A percentile compares a stretch with the other conserved stretches of the same genome.
Evolutionary conservation across 2,329 filamentous ascomycete species (phyloP).

Genomic region (Hymenotorrendiella dingleyae): DNA sequence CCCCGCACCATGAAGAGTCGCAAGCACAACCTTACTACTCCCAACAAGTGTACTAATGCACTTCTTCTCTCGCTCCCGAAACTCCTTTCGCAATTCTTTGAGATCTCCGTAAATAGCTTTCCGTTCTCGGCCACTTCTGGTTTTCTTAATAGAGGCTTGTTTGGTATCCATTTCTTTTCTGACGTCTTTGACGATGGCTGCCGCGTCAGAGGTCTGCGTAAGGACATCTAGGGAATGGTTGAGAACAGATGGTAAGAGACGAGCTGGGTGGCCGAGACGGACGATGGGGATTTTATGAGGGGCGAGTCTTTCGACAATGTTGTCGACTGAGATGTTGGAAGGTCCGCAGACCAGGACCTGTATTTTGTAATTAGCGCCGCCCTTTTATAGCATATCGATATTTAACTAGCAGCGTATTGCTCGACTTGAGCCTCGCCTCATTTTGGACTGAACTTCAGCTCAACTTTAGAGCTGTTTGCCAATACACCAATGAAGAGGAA

Average conservation of each 20-base stretch:
- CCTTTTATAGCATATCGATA: too few relatives aligned
- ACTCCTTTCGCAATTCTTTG: conserved; percentile 82
- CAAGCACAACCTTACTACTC: conserved; percentile 80
- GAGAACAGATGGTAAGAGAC: conserved; percentile 80
- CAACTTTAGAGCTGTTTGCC: too few relatives aligned
- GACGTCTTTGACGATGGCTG: conserved; percentile 82
- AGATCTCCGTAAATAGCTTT: conserved; percentile 79
- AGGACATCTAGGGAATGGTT: conserved; percentile 87
- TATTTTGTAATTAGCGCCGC: too few relatives aligned
- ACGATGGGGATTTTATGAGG: conserved; percentile 82
- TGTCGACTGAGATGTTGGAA: conserved; percentile 96
- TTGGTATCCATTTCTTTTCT: conserved; percentile 89
- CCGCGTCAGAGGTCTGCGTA: conserved; percentile 84
- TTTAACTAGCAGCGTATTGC: too few relatives aligned
- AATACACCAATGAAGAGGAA: too few relatives aligned
- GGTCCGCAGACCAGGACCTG: conserved; percentile 91
- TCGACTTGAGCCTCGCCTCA: too few relatives aligned
- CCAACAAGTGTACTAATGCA: conserved; percentile 73
- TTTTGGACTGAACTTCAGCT: too few relatives aligned
- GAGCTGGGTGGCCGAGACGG: conserved; percentile 85
- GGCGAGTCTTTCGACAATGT: conserved; percentile 80
- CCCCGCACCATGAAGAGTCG: conserved; percentile 88
- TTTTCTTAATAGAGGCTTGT: conserved; percentile 83
- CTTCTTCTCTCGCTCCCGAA: conserved; percentile 72
- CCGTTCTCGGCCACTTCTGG: conserved; percentile 71